These are phyloP conservation scores for Sporothrix curviconia DNA, from an alignment of 2,329 filamentous ascomycete genomes.

Conservation along the genomic window DNA sequence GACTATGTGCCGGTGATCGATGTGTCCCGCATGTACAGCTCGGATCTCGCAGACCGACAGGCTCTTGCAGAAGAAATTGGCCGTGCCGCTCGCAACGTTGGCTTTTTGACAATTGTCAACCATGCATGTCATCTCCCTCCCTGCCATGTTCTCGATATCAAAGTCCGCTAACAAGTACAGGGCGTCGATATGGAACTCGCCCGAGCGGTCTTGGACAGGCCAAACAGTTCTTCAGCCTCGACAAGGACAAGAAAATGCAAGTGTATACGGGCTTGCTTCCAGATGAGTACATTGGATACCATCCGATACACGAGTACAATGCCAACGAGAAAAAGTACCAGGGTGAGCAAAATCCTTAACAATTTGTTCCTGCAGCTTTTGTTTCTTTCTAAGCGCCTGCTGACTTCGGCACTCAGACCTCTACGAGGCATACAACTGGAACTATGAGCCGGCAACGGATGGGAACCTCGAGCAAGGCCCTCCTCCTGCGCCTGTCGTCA, in stretches of 20 bases:
- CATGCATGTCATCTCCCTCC: constrained; percentile 20
- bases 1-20: constrained; percentile 39
- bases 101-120: constrained; percentile 39
- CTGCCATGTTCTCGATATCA: neutral
- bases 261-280: constrained; percentile 36
- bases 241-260: constrained; percentile 39
- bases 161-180: constrained; percentile 15
- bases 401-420: constrained; percentile 19
- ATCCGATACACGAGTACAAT: constrained; percentile 34
- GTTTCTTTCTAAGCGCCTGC: neutral
- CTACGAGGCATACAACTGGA: constrained; percentile 31
- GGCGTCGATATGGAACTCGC: constrained; percentile 26
- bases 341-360: constrained; percentile 17
- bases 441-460: constrained; percentile 26
- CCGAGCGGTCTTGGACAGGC: constrained; percentile 29
- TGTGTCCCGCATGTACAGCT: constrained; percentile 33
- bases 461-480: constrained; percentile 24
- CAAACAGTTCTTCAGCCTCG: constrained; percentile 36
- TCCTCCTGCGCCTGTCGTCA: constrained; percentile 20
- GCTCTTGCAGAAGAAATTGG: constrained; percentile 34
- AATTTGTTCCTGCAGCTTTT: neutral
- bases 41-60: constrained; percentile 28
- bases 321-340: constrained; percentile 33
- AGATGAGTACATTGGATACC: constrained; percentile 30
- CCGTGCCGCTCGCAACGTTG: constrained; percentile 33